These are phyloP conservation scores for Xerocomus spinulosus DNA, from an alignment of 768 basidiomycete genomes.

Conservation along the genomic window DNA sequence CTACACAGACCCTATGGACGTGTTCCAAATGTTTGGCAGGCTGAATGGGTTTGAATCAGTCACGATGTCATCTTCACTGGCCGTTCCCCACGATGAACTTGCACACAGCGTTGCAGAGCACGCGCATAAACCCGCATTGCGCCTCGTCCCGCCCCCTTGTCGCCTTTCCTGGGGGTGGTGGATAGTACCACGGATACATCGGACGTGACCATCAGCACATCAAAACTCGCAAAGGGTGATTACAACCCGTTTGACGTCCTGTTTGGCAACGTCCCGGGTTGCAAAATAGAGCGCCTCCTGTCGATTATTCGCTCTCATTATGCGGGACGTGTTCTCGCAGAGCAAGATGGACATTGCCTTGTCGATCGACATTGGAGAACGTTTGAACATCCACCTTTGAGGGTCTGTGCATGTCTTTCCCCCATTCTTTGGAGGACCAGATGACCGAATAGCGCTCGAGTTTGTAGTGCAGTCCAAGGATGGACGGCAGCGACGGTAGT, in stretches of 20 bases:
- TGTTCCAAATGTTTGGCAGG: conserved; percentile 74
- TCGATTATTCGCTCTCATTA: conserved; percentile 57
- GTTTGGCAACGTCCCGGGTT: conserved; percentile 33
- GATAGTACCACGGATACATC: background rate
- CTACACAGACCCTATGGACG: conserved; percentile 64
- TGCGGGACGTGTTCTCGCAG: conserved; percentile 73
- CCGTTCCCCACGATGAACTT: conserved; percentile 73
- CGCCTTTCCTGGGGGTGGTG: conserved; percentile 51
- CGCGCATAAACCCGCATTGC: conserved; percentile 51
- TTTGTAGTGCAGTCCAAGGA: conserved; percentile 69
- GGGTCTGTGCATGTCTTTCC: conserved; percentile 66
- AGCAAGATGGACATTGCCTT: conserved; percentile 75
- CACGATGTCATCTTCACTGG: conserved; percentile 59
- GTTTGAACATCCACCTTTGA: conserved; percentile 15
- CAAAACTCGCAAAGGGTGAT: conserved; percentile 13
- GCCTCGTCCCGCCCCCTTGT: conserved; percentile 82
- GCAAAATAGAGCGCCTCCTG: conserved; percentile 37
- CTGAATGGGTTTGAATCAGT: conserved; percentile 66
- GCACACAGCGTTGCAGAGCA: conserved; percentile 64
- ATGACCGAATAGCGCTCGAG: conserved; percentile 85
- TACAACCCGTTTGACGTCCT: conserved; percentile 70
- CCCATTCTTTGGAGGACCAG: conserved; percentile 92
- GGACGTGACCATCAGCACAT: conserved; percentile 3
- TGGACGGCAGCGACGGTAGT: conserved; percentile 76
- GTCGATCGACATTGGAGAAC: conserved; percentile 64